Evolutionary conservation across 371 early-diverging fungal genomes (phyloP), one percentile per base, ranked within the genome.

Genomic region (Rhizopus sp.): DNA sequence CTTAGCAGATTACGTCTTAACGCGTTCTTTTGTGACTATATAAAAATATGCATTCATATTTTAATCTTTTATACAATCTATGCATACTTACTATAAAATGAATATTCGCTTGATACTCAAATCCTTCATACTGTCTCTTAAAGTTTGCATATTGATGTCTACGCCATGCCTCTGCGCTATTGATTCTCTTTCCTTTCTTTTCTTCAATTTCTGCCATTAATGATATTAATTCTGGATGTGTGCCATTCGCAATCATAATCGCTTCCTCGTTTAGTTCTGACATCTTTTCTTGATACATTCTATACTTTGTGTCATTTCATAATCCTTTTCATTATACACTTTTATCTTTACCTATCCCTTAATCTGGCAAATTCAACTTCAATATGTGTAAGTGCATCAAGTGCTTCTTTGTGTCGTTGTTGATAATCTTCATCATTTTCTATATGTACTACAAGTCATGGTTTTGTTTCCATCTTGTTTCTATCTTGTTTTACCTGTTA

Each of bases 241-340:
- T 81, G 5, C 85, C 85, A 55, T 76, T 69, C 4, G 80, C 78
- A 41, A 85, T 83, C 81, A 83, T 79, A 1, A 73, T 66, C 3
- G 82, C 81, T 57, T 85, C 85, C 48, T 79, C 68, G 44, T 83
- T 81, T 23, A 85, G 57, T 50, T 85, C 85, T 0, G 63, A 54
- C 80, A 83, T 77, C 32, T 78, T 81, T 54, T 85, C 85, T 55
- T 82, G 75, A 33, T 83, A 85, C 80, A 85, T 82, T 63, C 83
- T 85, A 67, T 23, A 23, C 23, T 23, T 23, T 23, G 2, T 23
- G 23, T 37, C 16, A 38, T 48, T 32, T 32, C 30, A 17, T 16
- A 32, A 5, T 53, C 13, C 16, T 44, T 46, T 8, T 32, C 40
- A 4, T 15, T n/a, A 32, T 0, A 33, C 32, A 41, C 29, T 32